Percentiles rank a stretch among this genome's conserved stretches.
Evolutionary conservation across 805 yeast genomes (phyloP).

Genomic region (Saturnispora galanensis): DNA sequence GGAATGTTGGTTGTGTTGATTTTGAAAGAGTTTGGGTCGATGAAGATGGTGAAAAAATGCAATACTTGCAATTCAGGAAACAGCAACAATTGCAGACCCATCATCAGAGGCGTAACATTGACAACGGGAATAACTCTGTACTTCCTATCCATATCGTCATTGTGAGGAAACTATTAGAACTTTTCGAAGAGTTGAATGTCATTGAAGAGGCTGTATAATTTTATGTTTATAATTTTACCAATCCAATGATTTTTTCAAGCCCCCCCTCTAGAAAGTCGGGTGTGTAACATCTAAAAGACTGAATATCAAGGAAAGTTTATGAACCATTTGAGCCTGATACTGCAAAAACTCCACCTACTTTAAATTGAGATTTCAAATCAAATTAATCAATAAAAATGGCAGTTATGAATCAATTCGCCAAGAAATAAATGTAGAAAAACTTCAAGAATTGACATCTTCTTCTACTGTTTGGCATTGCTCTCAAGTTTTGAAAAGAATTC

Average conservation of each 20-base stretch:
- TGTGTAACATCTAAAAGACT: no score
- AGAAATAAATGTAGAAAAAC: no score
- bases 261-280: no score
- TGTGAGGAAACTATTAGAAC: constrained; percentile 51
- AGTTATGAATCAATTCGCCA: no score
- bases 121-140: constrained; percentile 24
- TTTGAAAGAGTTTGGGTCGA: constrained; percentile 25
- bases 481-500: no score
- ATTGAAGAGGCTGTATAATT: constrained; percentile 15
- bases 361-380: no score
- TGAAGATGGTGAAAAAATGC: constrained; percentile 11
- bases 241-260: background rate
- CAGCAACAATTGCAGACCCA: constrained; percentile 11
- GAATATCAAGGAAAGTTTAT: no score
- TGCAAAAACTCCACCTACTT: no score
- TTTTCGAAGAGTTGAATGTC: constrained; percentile 49
- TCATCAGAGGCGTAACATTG: background rate
- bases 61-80: constrained; percentile 12
- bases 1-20: constrained; percentile 23
- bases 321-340: no score
- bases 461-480: no score
- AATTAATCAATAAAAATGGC: no score
- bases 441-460: no score
- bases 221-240: background rate
- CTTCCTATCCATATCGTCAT: constrained; percentile 70